Base-by-base conservation (phyloP, 106 monocot genomes). In the Phalaenopsis equestris region DNA sequence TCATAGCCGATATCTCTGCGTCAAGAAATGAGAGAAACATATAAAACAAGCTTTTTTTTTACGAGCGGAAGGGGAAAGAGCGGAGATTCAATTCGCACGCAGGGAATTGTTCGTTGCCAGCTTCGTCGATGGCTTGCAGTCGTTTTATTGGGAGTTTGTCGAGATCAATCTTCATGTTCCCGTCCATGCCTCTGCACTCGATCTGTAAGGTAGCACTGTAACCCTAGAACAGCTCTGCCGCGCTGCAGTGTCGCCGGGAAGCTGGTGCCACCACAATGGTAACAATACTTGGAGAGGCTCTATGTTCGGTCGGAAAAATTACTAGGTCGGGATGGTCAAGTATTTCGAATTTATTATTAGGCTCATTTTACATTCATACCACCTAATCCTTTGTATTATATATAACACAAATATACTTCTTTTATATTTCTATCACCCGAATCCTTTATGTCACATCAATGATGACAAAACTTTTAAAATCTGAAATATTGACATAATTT, bases 61-160 rank as follows among this genome's bases (percentile, higher is more conserved):
- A 80, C 3, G 30, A 41, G 76, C 74, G 1, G n/a, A 5, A 19
- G 30, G 48, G 6, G 42, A 55, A 57, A 56, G 38, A 37, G 16
- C 7, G 65, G 48, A 42, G 41, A 41, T 45, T 74, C 8, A 17
- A 42, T 74, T 47, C 88, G 6, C 80, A 98, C 98, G 85, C 83
- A 16, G 94, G 87, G 75, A 94, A 99, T 43, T 87, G 98, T 77
- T 99, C 98, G 78, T 78, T 77, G 21, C 98, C 98, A 49, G 86
- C 16, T 72, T 99, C 94, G 4, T 99, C 94, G 1, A 94, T 94
- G 83, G 98, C 86, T 56, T 92, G 88, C 14, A 99, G 78, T 16
- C 98, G 94, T 84, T 94, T 99, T 82, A 99, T 89, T 8, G 98
- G 98, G 72, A 99, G 94, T 83, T 89, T 92, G 91, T 99, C 98